Evolutionary conservation across 2,329 filamentous ascomycete genomes (phyloP), one percentile per base, ranked within the genome.

Genomic region (Colletotrichum lini): DNA sequence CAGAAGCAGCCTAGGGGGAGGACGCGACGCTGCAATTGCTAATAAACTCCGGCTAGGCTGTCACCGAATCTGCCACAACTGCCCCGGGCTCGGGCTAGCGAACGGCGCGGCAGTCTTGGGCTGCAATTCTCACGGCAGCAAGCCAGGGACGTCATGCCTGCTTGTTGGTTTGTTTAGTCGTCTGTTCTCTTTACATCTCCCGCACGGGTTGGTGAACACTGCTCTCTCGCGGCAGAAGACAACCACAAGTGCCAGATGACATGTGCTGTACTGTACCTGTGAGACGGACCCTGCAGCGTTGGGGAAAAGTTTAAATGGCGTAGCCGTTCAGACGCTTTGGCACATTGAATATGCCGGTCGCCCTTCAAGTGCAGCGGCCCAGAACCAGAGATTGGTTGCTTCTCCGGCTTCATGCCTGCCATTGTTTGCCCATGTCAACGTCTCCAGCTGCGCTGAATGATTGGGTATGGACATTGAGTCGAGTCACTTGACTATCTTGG

Each of bases 271-370:
- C 35, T 23, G 64, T 70, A 45, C 45, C 64, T 59, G 65, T 59
- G 52, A 47, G 57, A 53, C 26, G 59, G 69, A 69, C 69, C 69
- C 69, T 72, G 69, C 69, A 72, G 65, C 65, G 57, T 35, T 40
- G 53, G 40, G 35, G 40, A 12, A 69, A 72, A 72, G 65, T 72
- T 69, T 63, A 71, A 64, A 59, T 59, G 58, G 47, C 45, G 47
- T 63, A 64, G 47, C 54, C 18, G 57, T 72, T 72, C 47, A 52
- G 69, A 60, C 53, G 58, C 45, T 35, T 69, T 52, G 40, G 26
- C 52, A 63, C 44, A 58, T 16, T 53, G 52, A 56, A 52, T 45
- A 21, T 68, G 52, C 50, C 57, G 52, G 68, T 50, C 52, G 45
- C 6, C n/a, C n/a, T n/a, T 65, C 9, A 38, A 35, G 30, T 54